A percentile compares a stretch with the other conserved stretches of the same genome.
phyloP scores from a whole-genome alignment of 192 early-diverging fungal genomes.

The Bifiguratus adelaidae region DNA sequence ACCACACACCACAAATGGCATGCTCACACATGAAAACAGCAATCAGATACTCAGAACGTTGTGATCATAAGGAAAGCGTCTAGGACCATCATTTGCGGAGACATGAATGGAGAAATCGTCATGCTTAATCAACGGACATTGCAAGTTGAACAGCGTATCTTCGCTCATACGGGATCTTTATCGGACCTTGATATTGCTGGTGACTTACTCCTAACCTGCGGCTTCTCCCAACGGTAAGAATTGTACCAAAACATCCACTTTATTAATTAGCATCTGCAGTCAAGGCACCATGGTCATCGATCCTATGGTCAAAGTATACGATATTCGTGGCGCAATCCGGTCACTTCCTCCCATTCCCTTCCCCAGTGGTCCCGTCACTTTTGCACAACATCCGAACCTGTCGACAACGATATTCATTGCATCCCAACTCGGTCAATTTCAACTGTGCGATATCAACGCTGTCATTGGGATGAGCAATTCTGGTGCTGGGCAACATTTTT shows the following conservation, averaged over 20 bases:
- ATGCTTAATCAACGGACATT: conserved; percentile 56
- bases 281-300: conserved; percentile 56
- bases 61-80: conserved; percentile 54
- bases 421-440: conserved; percentile 58
- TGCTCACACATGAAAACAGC: conserved; percentile 14
- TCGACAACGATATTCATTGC: conserved; percentile 52
- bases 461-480: conserved; percentile 21
- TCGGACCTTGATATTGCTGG: conserved; percentile 68
- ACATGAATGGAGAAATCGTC: conserved; percentile 48
- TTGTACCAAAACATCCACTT: background rate
- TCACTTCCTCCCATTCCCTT: conserved; percentile 63
- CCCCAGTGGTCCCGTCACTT: conserved; percentile 46
- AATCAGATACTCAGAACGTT: conserved; percentile 25
- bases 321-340: conserved; percentile 58
- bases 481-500: conserved; percentile 31
- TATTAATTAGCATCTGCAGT: conserved; percentile 3
- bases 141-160: conserved; percentile 47
- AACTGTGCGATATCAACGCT: conserved; percentile 52
- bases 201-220: conserved; percentile 65
- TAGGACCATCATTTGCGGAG: conserved; percentile 50
- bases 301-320: conserved; percentile 73
- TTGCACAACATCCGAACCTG: conserved; percentile 64
- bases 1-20: too few species aligned
- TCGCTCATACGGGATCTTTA: conserved; percentile 68
- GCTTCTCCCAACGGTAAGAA: conserved; percentile 52